phyloP scores from a whole-genome alignment of 2,329 filamentous ascomycete species.

The Aureobasidium leucospermi region DNA sequence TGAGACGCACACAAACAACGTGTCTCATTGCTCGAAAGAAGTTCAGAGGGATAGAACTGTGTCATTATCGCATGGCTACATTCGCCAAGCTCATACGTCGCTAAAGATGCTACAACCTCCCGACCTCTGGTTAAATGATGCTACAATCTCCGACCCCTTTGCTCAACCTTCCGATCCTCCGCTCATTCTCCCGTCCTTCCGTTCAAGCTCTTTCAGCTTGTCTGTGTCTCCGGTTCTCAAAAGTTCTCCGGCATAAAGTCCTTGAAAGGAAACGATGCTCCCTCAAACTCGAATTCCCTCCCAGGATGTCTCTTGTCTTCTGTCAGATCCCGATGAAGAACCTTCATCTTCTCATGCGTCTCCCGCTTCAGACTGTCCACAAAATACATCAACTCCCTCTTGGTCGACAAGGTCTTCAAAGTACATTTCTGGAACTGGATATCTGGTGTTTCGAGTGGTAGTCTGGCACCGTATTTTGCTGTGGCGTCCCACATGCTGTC shows the following conservation, averaged over 20 bases:
- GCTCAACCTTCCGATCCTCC: too few relatives aligned
- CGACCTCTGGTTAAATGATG: too few relatives aligned
- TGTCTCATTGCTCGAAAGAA: too few relatives aligned
- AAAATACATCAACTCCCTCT: not conserved
- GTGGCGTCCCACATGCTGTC: not conserved
- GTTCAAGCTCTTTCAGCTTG: not conserved
- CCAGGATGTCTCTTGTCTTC: not conserved
- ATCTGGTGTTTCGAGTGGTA: not conserved
- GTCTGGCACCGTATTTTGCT: not conserved
- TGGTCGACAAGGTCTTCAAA: not conserved
- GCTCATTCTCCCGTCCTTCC: too few relatives aligned
- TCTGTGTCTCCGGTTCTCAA: not conserved
- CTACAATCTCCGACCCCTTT: too few relatives aligned
- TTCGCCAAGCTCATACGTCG: not conserved
- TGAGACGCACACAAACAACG: not conserved
- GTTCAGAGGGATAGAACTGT: not conserved
- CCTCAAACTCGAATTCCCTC: not conserved
- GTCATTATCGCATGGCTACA: not conserved
- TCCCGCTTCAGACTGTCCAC: not conserved
- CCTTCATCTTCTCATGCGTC: not conserved
- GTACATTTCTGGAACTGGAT: not conserved
- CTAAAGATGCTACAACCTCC: not conserved
- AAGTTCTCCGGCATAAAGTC: not conserved
- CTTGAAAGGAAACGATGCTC: not conserved
- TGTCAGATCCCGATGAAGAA: not conserved